A percentile compares a stretch with the other conserved stretches of the same genome.
phyloP scores from a whole-genome alignment of 345 rosid species.

The Linum lewisii region DNA sequence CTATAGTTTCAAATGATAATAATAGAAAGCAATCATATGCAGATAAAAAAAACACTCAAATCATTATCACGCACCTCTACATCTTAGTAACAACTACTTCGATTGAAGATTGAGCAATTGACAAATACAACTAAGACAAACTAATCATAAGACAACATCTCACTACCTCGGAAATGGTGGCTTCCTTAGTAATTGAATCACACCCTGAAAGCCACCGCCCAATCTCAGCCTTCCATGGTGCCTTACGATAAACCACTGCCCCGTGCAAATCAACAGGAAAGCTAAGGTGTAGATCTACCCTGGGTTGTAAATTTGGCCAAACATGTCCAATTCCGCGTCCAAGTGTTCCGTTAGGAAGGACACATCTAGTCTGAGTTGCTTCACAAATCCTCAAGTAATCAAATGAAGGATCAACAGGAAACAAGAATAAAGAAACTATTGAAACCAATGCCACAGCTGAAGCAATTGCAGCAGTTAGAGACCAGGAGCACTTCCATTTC shows the following conservation, averaged over 20 bases:
- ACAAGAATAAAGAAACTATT: conserved; percentile 57
- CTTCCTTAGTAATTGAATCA: conserved; percentile 45
- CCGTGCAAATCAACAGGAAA: conserved; percentile 71
- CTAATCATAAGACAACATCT: neutral
- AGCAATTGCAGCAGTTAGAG: conserved; percentile 48
- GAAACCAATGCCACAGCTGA: conserved; percentile 54
- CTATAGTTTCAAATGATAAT: too few species aligned
- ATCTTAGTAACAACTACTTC: too few species aligned
- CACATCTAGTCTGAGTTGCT: conserved; percentile 33
- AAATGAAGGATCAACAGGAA: conserved; percentile 64
- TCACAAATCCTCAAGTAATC: conserved; percentile 38
- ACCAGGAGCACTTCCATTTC: conserved; percentile 69
- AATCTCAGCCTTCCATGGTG: conserved; percentile 78
- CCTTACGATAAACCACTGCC: conserved; percentile 63
- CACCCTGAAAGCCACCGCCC: conserved; percentile 93
- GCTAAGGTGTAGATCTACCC: conserved; percentile 36
- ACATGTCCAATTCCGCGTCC: conserved; percentile 14
- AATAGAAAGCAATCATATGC: too few species aligned
- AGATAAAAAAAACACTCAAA: too few species aligned
- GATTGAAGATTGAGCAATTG: too few species aligned
- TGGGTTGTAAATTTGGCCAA: conserved; percentile 17
- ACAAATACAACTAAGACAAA: too few species aligned
- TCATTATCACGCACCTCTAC: neutral
- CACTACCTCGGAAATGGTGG: conserved; percentile 51
- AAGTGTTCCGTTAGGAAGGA: conserved; percentile 33